Percentiles rank a stretch among this genome's conserved stretches.
Conservation (phyloP, 2,329 filamentous ascomycete genomes). For the Colletotrichum costaricense region DNA sequence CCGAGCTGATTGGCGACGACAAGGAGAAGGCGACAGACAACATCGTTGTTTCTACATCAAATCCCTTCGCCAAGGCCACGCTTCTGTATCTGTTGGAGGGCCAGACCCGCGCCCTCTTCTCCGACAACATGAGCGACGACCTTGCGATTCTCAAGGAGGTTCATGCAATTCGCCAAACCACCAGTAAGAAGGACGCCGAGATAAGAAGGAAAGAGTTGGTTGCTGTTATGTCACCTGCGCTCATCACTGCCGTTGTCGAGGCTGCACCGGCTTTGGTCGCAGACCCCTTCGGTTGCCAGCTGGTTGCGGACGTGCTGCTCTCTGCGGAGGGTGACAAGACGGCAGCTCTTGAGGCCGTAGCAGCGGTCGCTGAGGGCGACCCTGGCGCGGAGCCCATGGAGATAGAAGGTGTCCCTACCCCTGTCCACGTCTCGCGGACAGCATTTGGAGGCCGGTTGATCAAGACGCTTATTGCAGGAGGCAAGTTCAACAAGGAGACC, state of each 20-base stretch:
- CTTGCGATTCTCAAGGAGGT: conserved; percentile 81
- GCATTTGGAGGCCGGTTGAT: conserved; percentile 82
- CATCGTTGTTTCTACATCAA: conserved; percentile 72
- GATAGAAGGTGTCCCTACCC: conserved; percentile 44
- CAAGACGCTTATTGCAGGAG: conserved; percentile 90
- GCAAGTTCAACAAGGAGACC: conserved; percentile 80
- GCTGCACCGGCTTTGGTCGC: conserved; percentile 76
- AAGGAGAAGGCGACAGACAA: conserved; percentile 72
- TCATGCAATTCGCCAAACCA: conserved; percentile 81
- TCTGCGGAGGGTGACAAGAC: conserved; percentile 80
- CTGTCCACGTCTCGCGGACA: conserved; percentile 68
- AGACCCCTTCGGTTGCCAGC: conserved; percentile 87
- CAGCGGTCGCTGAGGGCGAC: conserved; percentile 70
- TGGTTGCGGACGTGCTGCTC: conserved; percentile 85
- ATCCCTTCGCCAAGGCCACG: conserved; percentile 73
- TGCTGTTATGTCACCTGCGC: conserved; percentile 76
- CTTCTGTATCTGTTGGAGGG: conserved; percentile 86
- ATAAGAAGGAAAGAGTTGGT: conserved; percentile 81
- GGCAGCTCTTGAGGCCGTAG: conserved; percentile 77
- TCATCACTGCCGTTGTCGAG: conserved; percentile 79
- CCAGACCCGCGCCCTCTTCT: conserved; percentile 70
- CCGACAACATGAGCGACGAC: conserved; percentile 71
- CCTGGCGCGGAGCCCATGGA: conserved; percentile 56
- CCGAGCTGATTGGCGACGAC: conserved; percentile 83
- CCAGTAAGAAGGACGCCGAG: conserved; percentile 92